A percentile compares a stretch with the other conserved stretches of the same genome.
Evolutionary conservation across 2,329 filamentous ascomycete species (phyloP).

Genomic region (Aaosphaeria pasadenensis): DNA sequence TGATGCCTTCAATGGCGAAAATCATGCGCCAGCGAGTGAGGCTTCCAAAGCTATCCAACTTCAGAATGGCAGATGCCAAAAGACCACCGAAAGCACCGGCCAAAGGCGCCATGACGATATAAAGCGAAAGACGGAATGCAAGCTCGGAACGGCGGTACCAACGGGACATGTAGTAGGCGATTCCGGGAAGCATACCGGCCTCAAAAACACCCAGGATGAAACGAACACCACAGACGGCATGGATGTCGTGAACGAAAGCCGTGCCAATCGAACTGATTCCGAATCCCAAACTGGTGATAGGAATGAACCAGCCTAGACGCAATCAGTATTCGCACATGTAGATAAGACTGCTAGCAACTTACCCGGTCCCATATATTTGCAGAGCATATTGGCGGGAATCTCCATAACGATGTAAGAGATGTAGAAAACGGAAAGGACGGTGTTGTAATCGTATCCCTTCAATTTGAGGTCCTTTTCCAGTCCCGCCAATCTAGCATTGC

Average conservation of each 20-base stretch:
- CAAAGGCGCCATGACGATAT: conserved; percentile 68
- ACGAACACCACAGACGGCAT: conserved; percentile 57
- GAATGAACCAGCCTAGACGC: conserved; percentile 60
- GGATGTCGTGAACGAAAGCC: conserved; percentile 59
- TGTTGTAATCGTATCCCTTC: conserved; percentile 65
- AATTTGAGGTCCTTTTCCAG: conserved; percentile 61
- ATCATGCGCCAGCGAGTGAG: conserved; percentile 66
- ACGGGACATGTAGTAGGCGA: conserved; percentile 71
- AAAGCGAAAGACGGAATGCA: conserved; percentile 64
- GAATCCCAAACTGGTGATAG: conserved; percentile 59
- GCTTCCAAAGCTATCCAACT: conserved; percentile 55
- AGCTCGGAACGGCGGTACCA: conserved; percentile 72
- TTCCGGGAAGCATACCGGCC: conserved; percentile 70
- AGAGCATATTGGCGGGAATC: conserved; percentile 65
- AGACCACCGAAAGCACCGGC: conserved; percentile 71
- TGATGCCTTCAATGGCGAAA: conserved; percentile 68
- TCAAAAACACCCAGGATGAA: conserved; percentile 67
- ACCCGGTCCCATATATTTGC: conserved; percentile 67
- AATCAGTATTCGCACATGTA: too few species aligned
- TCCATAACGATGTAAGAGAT: conserved; percentile 46
- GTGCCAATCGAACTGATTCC: conserved; percentile 63
- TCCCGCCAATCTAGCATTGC: conserved; percentile 67
- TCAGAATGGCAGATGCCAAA: conserved; percentile 60
- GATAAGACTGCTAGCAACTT: too few species aligned
- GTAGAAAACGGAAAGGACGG: conserved; percentile 66